Evolutionary conservation across 208 protist genomes (phyloP).

Genomic region (Crithidia mellificae): DNA sequence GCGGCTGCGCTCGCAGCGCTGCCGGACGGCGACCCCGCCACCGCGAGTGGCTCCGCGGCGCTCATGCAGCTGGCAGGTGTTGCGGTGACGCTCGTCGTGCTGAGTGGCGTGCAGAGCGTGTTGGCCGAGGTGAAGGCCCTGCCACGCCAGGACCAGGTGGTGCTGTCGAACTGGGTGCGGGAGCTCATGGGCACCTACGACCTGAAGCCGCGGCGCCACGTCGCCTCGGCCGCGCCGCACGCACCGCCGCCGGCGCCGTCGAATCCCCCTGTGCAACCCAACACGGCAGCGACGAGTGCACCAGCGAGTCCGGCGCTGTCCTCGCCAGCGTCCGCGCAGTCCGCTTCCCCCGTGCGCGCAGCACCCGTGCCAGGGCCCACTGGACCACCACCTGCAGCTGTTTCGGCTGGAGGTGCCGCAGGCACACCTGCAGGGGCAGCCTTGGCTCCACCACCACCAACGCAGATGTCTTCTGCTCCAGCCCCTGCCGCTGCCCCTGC

Average conservation of each 20-base stretch:
- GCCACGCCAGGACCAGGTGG: constrained; percentile 49
- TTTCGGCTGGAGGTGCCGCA: background rate
- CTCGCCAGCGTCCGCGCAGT: background rate
- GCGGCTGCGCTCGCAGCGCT: constrained; percentile 27
- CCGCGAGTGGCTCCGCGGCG: background rate
- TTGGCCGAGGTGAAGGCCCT: constrained; percentile 48
- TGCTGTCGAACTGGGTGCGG: constrained; percentile 61
- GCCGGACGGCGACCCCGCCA: constrained; percentile 10
- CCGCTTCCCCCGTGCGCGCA: background rate
- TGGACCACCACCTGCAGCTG: background rate
- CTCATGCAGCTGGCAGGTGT: constrained; percentile 40
- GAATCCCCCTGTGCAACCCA: too few species aligned
- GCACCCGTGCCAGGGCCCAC: background rate
- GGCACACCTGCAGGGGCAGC: background rate
- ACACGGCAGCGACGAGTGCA: background rate
- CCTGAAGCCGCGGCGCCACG: constrained; percentile 40
- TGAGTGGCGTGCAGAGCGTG: constrained; percentile 46
- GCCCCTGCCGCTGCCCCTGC: background rate
- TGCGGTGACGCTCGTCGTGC: constrained; percentile 57
- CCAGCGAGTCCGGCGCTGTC: background rate
- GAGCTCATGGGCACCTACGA: constrained; percentile 41
- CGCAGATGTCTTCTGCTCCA: background rate
- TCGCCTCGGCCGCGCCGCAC: background rate
- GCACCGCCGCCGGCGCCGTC: too few species aligned
- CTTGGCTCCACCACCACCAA: background rate